Conservation (phyloP, 2,329 filamentous ascomycete genomes). For the Stagonosporopsis rhizophila region DNA sequence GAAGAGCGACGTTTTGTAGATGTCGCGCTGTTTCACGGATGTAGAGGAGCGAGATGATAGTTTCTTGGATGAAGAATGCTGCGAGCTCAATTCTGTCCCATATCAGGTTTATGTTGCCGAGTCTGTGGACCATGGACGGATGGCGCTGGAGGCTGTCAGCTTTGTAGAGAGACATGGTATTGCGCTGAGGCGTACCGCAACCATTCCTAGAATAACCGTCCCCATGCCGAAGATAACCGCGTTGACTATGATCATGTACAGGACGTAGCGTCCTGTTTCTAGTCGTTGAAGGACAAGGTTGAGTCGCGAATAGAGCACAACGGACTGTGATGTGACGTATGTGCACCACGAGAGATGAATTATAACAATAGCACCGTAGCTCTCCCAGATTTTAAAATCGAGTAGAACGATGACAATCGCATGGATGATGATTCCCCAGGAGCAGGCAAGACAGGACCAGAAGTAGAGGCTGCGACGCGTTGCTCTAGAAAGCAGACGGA, state of each 20-base stretch:
- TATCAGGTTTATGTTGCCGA: conserved; percentile 19
- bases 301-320: conserved; percentile 68
- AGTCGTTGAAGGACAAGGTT: conserved; percentile 59
- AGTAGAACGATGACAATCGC: conserved; percentile 52
- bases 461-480: conserved; percentile 56
- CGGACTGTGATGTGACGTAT: conserved; percentile 65
- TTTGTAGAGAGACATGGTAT: not conserved
- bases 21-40: conserved; percentile 59
- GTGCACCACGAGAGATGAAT: conserved; percentile 63
- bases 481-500: conserved; percentile 48
- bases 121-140: conserved; percentile 17
- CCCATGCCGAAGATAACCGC: conserved; percentile 61
- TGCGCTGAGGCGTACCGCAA: conserved; percentile 46
- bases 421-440: conserved; percentile 48
- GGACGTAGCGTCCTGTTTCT: conserved; percentile 48
- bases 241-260: conserved; percentile 63
- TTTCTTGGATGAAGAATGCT: conserved; percentile 51
- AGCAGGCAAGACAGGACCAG: conserved; percentile 47
- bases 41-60: conserved; percentile 52
- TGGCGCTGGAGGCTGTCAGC: conserved; percentile 25
- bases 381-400: conserved; percentile 52
- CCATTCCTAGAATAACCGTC: conserved; percentile 61
- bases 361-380: conserved; percentile 48
- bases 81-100: conserved; percentile 53
- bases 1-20: conserved; percentile 34